Evolutionary conservation across 108 stramenopile genomes (phyloP), one percentile per base, ranked within the genome.

Genomic region (Cyclotella cryptica): DNA sequence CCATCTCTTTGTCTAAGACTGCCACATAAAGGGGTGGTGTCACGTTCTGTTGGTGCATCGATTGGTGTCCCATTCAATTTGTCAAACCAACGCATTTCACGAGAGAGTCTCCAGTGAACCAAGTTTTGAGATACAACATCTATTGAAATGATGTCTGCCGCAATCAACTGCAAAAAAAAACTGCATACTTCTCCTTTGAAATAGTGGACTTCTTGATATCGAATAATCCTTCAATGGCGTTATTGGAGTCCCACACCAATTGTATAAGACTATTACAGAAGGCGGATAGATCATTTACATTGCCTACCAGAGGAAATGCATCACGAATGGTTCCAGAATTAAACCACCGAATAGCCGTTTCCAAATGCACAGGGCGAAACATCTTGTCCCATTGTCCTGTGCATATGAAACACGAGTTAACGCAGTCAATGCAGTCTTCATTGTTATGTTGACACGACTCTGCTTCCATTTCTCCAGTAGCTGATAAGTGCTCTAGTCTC

Each of bases 151-250:
- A 57, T 57, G 12, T 57, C 22, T 3, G 55, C 55, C 1, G 55
- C 55, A 26, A 57, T 57, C 21, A 57, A 57, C 22, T 57, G 55
- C n/a, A n/a, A n/a, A 57, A 24, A 19, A 57, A 57, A 57, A 24
- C 55, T 24, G 24, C 24, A 24, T 0, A 57, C 55, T 5, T 57
- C 21, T 12, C 12, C 11, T 57, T 57, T 57, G n/a, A 1, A 4
- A 57, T 24, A 3, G 22, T 24, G 5, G 55, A 57, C 11, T 19
- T 57, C 12, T 26, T 21, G n/a, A 24, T 21, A 8, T 57, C 55
- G 8, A 57, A 57, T 8, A 57, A 57, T 2, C 21, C n/a, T 8
- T 22, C 11, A 1, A 57, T 26, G 12, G 55, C 24, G 3, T 57
- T 8, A 5, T 8, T 8, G 8, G n/a, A 22, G 3, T 57, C 21